Conservation (phyloP, 805 yeast genomes). For the Candida odintsovae region DNA sequence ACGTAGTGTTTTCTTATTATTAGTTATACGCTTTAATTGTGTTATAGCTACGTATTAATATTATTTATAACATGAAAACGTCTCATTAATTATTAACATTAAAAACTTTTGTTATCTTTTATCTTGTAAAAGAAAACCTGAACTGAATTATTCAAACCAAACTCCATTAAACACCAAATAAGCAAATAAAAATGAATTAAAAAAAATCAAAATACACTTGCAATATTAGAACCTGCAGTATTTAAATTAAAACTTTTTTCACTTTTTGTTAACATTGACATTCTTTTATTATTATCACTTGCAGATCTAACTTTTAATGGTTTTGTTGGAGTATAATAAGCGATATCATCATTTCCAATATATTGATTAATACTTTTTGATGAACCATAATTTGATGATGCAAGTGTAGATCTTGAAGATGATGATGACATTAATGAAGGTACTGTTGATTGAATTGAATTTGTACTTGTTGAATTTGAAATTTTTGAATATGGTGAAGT, state of each 20-base stretch:
- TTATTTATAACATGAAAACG: background rate
- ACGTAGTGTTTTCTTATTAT: no score
- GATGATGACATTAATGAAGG: conserved; percentile 37
- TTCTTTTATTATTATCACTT: conserved; percentile 13
- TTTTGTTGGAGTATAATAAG: conserved; percentile 7
- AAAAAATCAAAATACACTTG: no score
- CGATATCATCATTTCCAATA: conserved; percentile 4
- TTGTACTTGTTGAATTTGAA: conserved; percentile 22
- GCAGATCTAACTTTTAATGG: conserved; percentile 20
- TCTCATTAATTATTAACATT: background rate
- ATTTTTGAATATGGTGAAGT: conserved; percentile 9
- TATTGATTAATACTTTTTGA: conserved; percentile 9
- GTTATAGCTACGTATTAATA: no score
- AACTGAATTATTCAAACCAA: background rate
- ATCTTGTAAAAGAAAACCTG: no score
- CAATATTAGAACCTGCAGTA: conserved; percentile 1
- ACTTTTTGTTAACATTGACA: conserved; percentile 3
- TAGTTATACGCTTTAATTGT: no score
- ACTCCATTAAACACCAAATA: background rate
- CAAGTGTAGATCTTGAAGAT: conserved; percentile 33
- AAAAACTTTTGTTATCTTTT: no score
- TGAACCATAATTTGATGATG: conserved; percentile 21
- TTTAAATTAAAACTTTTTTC: conserved; percentile 7
- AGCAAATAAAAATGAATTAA: no score
- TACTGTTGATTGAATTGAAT: conserved; percentile 21